phyloP scores from a whole-genome alignment of 176 grass and related monocot genomes.

The Otatea glauca region DNA sequence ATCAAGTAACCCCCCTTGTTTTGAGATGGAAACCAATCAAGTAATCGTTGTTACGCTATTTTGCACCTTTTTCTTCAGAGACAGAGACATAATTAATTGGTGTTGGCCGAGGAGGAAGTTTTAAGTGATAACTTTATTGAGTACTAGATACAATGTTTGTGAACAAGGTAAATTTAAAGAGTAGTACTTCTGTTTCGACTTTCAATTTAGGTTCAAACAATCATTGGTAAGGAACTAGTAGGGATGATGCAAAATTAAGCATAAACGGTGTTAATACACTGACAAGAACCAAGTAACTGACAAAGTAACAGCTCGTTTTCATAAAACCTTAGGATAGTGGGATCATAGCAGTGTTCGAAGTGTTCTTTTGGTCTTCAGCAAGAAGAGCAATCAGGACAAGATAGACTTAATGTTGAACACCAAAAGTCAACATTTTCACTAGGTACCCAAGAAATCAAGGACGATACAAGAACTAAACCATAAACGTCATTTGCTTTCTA shows the following conservation, averaged over 20 bases:
- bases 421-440: slow-evolving; percentile 16
- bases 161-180: neutral
- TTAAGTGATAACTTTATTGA: neutral
- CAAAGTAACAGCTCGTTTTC: neutral
- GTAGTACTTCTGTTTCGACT: neutral
- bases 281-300: neutral
- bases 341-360: neutral
- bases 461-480: neutral
- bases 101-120: neutral
- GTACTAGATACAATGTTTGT: neutral
- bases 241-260: neutral
- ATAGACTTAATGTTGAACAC: neutral
- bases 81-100: neutral
- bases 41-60: neutral
- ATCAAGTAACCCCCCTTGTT: neutral
- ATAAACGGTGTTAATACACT: neutral
- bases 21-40: neutral
- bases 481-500: neutral
- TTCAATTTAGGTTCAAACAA: neutral
- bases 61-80: neutral
- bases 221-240: neutral
- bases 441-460: neutral
- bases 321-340: neutral
- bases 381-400: neutral
- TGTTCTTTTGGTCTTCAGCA: neutral